phyloP scores from a whole-genome alignment of 768 basidiomycete species.

The Termitomyces sp. region DNA sequence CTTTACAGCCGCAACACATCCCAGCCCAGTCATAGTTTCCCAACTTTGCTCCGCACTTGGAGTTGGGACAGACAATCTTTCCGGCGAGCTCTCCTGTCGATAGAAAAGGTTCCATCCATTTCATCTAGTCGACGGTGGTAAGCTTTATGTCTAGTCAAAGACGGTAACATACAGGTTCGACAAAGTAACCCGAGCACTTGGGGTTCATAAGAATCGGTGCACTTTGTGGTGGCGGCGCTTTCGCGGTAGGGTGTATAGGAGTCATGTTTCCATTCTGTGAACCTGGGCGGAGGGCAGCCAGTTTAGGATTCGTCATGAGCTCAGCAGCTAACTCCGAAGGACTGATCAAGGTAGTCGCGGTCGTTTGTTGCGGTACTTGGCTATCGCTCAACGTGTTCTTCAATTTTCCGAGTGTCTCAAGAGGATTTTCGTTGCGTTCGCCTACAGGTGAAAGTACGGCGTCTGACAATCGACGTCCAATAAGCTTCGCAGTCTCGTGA shows the following conservation, averaged over 20 bases:
- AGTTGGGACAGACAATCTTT: constrained; percentile 89
- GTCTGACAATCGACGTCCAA: constrained; percentile 38
- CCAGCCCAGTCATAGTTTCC: constrained; percentile 99
- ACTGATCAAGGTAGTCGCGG: constrained; percentile 26
- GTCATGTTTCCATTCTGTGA: constrained; percentile 6
- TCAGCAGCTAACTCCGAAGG: constrained; percentile 37
- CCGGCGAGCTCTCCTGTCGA: constrained; percentile 74
- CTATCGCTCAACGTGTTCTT: constrained; percentile 3
- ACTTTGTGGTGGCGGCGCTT: constrained; percentile 31
- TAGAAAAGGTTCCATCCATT: constrained; percentile 91
- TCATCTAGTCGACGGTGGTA: constrained; percentile 49
- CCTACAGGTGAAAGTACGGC: constrained; percentile 28
- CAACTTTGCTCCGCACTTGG: constrained; percentile 84
- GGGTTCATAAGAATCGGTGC: constrained; percentile 70
- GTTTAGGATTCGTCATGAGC: constrained; percentile 35
- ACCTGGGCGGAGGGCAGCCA: constrained; percentile 29
- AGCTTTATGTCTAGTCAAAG: background rate
- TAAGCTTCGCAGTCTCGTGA: constrained; percentile 21
- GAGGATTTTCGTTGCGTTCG: constrained; percentile 8
- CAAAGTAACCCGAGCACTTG: constrained; percentile 94
- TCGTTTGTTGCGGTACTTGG: background rate
- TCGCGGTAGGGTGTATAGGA: constrained; percentile 16
- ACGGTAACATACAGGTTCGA: constrained; percentile 69
- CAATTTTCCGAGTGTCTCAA: constrained; percentile 11
- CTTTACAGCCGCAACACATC: constrained; percentile 82